Conservation (phyloP, 2,329 filamentous ascomycete genomes). For the Alternaria viburni region DNA sequence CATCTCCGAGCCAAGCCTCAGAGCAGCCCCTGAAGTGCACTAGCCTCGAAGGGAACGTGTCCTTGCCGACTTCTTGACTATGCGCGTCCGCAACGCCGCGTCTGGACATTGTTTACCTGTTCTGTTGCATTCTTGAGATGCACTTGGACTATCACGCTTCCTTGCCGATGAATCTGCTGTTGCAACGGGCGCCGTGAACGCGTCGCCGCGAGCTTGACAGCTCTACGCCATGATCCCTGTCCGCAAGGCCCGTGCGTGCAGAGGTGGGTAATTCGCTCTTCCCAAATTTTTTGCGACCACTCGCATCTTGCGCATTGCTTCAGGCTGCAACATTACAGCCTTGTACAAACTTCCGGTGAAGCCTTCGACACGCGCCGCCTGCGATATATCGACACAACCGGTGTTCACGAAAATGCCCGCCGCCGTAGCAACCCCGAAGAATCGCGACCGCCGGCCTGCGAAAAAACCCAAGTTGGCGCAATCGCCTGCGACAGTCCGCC, state of each 20-base stretch:
- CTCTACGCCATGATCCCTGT: conserved; percentile 16
- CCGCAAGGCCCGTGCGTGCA: conserved; percentile 10
- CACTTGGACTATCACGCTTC: not conserved
- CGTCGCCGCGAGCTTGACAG: conserved; percentile 3
- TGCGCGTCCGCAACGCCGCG: conserved; percentile 6
- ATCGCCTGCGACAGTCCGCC: conserved; percentile 25
- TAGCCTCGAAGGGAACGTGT: conserved; percentile 24
- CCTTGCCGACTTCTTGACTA: conserved; percentile 15
- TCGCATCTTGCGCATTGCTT: conserved; percentile 26
- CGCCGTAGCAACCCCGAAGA: conserved; percentile 32
- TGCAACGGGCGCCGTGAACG: not conserved
- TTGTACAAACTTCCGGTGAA: conserved; percentile 4
- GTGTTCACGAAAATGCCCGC: conserved; percentile 38
- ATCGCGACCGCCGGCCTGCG: conserved; percentile 42
- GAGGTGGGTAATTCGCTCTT: conserved; percentile 17
- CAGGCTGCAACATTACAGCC: conserved; percentile 28
- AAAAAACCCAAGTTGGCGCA: conserved; percentile 48
- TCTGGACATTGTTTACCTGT: not conserved
- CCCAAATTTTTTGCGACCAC: conserved; percentile 26
- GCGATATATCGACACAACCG: not conserved
- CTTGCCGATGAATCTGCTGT: not conserved
- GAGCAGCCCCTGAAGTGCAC: conserved; percentile 34
- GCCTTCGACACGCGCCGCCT: not conserved
- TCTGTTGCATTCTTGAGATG: not conserved
- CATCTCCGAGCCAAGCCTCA: conserved; percentile 34